Evolutionary conservation across 1,284 basidiomycete genomes (phyloP).

Genomic region (Mixia osmundae): DNA sequence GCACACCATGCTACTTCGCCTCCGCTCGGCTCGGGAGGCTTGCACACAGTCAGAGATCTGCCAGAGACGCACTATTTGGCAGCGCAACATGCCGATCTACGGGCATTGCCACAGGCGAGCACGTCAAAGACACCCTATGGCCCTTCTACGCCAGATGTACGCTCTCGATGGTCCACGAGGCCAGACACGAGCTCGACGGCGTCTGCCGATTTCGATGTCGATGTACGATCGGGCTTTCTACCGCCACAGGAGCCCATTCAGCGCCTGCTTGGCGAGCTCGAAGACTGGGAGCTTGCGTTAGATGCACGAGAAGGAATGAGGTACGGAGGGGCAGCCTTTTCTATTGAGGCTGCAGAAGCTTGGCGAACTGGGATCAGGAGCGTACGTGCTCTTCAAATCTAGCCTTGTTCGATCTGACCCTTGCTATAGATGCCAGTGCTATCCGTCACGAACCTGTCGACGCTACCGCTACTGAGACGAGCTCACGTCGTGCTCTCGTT

Average conservation of each 20-base stretch:
- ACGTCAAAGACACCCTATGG: too few relatives aligned
- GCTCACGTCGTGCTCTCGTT: slow-evolving; percentile 66
- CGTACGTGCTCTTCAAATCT: neutral
- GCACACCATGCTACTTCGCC: too few relatives aligned
- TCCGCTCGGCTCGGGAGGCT: too few relatives aligned
- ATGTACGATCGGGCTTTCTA: slow-evolving; percentile 75
- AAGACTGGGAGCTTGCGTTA: slow-evolving; percentile 37
- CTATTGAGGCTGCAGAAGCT: neutral
- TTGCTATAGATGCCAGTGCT: neutral
- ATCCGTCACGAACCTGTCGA: slow-evolving; percentile 4
- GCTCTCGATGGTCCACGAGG: too few relatives aligned
- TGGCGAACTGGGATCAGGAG: neutral
- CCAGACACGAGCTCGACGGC: too few relatives aligned
- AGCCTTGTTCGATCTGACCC: too few relatives aligned
- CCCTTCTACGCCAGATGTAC: too few relatives aligned
- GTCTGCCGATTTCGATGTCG: slow-evolving; percentile 83
- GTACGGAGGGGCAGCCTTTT: neutral
- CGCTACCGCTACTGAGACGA: slow-evolving; percentile 37
- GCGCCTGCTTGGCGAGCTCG: slow-evolving; percentile 38
- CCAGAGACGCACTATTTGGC: too few relatives aligned
- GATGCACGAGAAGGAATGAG: slow-evolving; percentile 9
- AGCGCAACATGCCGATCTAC: too few relatives aligned
- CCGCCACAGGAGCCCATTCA: slow-evolving; percentile 50
- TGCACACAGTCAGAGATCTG: too few relatives aligned
- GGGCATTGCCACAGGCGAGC: too few relatives aligned